Conservation (phyloP, 2,329 filamentous ascomycete genomes). For the Exophiala aquamarina region DNA sequence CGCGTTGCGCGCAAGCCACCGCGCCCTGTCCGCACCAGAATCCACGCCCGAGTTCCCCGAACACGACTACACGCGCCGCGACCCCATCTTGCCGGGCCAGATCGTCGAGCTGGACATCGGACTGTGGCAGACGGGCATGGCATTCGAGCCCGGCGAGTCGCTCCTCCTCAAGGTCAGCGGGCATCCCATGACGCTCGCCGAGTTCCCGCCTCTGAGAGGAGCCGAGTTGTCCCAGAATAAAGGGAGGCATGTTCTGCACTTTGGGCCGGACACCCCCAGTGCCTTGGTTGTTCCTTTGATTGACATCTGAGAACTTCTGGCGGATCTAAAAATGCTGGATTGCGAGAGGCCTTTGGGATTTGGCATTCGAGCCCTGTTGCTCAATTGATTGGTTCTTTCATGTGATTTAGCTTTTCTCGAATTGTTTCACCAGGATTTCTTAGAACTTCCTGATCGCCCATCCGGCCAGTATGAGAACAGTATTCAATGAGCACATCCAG, state of each 20-base stretch:
- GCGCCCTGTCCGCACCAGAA: slow-evolving; percentile 35
- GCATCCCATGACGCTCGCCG: slow-evolving; percentile 2
- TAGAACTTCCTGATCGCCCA: too few species aligned
- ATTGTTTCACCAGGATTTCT: too few species aligned
- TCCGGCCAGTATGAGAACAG: too few species aligned
- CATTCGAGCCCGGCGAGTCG: slow-evolving; percentile 44
- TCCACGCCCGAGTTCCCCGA: slow-evolving; percentile 36
- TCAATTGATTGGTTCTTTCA: too few species aligned
- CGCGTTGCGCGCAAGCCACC: slow-evolving; percentile 46
- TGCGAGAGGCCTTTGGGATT: too few species aligned
- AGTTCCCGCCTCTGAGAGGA: neutral
- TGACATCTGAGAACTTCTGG: too few species aligned
- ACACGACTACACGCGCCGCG: slow-evolving; percentile 40
- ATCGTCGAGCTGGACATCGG: slow-evolving; percentile 49
- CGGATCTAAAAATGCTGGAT: too few species aligned
- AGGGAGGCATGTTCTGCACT: neutral
- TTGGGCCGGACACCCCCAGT: too few species aligned
- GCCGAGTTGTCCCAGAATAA: neutral
- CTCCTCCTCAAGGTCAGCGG: slow-evolving; percentile 3
- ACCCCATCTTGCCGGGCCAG: slow-evolving; percentile 41
- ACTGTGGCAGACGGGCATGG: slow-evolving; percentile 48
- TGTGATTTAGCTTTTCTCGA: too few species aligned
- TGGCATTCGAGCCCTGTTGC: too few species aligned
- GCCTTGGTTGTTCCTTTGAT: too few species aligned
- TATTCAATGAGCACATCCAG: too few species aligned